phyloP scores from a whole-genome alignment of 225 moss, liverwort and hornwort genomes.

The Physcomitrellopsis africana region DNA sequence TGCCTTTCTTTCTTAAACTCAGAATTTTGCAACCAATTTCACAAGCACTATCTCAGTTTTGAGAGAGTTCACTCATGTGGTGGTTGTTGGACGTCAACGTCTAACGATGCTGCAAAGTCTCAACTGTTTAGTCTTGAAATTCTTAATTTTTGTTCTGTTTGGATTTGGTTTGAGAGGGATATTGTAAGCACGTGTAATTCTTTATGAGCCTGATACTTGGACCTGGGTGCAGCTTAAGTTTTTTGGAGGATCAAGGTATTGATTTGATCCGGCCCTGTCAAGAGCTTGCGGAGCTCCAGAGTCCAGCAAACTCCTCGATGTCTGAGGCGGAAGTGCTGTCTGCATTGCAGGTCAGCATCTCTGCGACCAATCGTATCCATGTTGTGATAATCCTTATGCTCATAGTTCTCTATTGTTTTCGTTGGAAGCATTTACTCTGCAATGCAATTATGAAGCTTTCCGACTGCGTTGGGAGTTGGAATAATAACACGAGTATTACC shows the following conservation, averaged over 20 bases:
- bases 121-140: too few species aligned
- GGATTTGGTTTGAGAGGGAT: neutral
- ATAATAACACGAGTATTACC: neutral
- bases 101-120: too few species aligned
- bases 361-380: neutral
- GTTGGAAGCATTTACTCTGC: neutral
- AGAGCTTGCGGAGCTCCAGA: constrained; percentile 65
- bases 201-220: constrained; percentile 5
- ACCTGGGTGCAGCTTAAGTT: constrained; percentile 74
- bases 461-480: neutral
- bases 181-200: neutral
- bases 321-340: constrained; percentile 95
- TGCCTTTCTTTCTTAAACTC: neutral
- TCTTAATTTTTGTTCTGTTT: neutral
- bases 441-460: neutral
- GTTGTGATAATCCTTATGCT: neutral
- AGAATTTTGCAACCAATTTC: neutral
- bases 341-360: constrained; percentile 71
- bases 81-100: too few species aligned
- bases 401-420: neutral
- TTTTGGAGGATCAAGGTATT: constrained; percentile 91
- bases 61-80: too few species aligned
- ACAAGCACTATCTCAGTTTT: too few species aligned
- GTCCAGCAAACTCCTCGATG: constrained; percentile 77
- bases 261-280: constrained; percentile 75